Base-by-base conservation (phyloP, 768 basidiomycete species). In the Tricholoma hemisulphureum region DNA sequence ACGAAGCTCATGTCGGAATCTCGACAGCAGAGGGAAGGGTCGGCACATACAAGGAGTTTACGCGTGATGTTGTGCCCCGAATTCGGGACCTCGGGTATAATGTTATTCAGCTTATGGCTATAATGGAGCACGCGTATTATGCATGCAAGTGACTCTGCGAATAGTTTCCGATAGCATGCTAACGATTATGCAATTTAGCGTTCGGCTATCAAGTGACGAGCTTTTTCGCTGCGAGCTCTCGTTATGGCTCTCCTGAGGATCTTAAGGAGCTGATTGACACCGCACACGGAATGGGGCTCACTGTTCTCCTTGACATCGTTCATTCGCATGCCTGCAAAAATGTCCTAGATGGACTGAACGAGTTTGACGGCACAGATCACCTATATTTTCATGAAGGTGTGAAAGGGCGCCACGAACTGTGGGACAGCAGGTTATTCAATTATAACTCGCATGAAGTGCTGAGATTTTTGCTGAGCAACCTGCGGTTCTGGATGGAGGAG, bases 301-400 rank as follows among this genome's bases (percentile, higher is more conserved):
- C 90, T 2, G 93, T 99, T 37, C 86, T 99, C 48, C 86, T 99
- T 49, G 97, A 99, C 67, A 84, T 99, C 53, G 96, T 99, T 0
- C 97, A 99, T 74, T 97, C 94, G 16, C 97, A 99, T 75, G 96
- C 97, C 3, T 95, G 89, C 80, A 99, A 98, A 76, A 99, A 99
- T 67, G 88, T 96, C 34, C 80, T 94, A 43, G 97, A 99, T 67
- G 97, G 97, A 35, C 74, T 99, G 52, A 99, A 98, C 71, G 79
- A 86, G 67, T 99, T 97, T 67, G 97, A 99, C 65, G 97, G 97
- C n/a, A 88, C 91, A 3, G 97, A 98, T 72, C 94, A 98, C 71
- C 85, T 85, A 29, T 99, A 98, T 76, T 99, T 99, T 82, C 97
- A 98, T 65, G 93, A 88, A 61, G 97, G 97, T 49, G 79, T 75